Evolutionary conservation across 2,329 filamentous ascomycete species (phyloP).

Genomic region (Myriosclerotinia duriaeana): DNA sequence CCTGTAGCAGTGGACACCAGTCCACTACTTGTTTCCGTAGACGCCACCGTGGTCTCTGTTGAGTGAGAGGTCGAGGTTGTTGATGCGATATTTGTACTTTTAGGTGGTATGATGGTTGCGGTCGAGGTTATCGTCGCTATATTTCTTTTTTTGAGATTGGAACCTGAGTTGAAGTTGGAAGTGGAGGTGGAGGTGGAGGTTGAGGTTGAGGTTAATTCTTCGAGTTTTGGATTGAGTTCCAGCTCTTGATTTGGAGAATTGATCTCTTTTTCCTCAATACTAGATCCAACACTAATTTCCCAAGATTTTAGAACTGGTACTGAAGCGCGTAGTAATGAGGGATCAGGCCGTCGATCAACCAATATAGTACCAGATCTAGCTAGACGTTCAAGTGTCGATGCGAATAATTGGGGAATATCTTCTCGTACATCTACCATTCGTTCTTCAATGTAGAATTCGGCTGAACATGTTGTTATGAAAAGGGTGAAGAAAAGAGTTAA

Average conservation of each 20-base stretch:
- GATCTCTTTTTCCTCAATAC: slow-evolving; percentile 6
- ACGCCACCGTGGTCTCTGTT: slow-evolving; percentile 16
- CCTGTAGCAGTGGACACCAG: slow-evolving; percentile 29
- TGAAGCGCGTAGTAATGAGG: slow-evolving; percentile 24
- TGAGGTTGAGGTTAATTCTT: neutral
- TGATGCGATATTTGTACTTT: neutral
- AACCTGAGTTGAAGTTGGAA: neutral
- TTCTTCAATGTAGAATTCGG: slow-evolving; percentile 32
- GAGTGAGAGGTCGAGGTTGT: slow-evolving; percentile 12
- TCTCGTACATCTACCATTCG: slow-evolving; percentile 34
- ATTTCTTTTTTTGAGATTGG: neutral
- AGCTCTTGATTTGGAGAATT: neutral
- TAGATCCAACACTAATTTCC: neutral
- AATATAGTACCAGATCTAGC: slow-evolving; percentile 38
- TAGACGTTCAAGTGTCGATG: slow-evolving; percentile 35
- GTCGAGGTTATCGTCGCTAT: slow-evolving; percentile 17
- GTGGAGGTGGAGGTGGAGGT: neutral
- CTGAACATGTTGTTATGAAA: slow-evolving; percentile 32
- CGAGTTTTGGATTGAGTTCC: neutral
- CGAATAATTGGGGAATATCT: slow-evolving; percentile 27
- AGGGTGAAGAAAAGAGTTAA: slow-evolving; percentile 33
- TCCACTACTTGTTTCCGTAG: slow-evolving; percentile 28
- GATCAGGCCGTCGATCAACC: slow-evolving; percentile 37
- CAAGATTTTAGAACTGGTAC: neutral
- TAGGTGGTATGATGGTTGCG: slow-evolving; percentile 17